phyloP scores from a whole-genome alignment of 129 eudicot species.

The Tanacetum coccineum region DNA sequence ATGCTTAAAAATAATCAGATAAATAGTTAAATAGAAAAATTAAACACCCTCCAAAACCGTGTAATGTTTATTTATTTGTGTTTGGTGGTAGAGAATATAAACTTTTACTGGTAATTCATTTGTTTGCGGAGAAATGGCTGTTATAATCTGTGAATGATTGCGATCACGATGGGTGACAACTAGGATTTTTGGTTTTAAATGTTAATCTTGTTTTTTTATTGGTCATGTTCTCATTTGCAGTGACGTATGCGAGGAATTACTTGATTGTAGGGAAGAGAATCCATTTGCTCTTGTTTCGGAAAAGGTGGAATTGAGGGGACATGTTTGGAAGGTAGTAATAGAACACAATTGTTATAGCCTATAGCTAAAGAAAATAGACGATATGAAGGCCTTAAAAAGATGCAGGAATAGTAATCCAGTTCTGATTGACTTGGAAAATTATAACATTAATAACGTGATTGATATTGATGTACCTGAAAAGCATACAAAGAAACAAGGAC shows the following conservation, averaged over 20 bases:
- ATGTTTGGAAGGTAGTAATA: conserved; percentile 9
- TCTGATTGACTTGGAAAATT: conserved; percentile 74
- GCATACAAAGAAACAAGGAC: conserved; percentile 28
- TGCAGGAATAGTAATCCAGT: conserved; percentile 48
- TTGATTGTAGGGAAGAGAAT: neutral
- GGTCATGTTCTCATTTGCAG: conserved; percentile 16
- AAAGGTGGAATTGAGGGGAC: neutral
- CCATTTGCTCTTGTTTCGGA: neutral
- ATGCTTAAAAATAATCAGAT: too few species aligned
- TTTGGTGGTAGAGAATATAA: too few species aligned
- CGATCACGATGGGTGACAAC: too few species aligned
- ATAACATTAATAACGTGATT: conserved; percentile 48
- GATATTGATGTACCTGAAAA: conserved; percentile 51
- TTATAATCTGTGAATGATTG: too few species aligned
- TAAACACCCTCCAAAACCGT: too few species aligned
- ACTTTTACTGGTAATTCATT: too few species aligned
- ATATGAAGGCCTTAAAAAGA: conserved; percentile 46
- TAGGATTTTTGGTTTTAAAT: too few species aligned
- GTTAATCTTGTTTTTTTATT: neutral
- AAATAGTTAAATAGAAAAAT: too few species aligned
- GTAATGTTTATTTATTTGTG: too few species aligned
- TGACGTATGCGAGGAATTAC: neutral
- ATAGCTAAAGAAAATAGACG: conserved; percentile 11
- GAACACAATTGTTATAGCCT: neutral
- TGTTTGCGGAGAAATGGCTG: too few species aligned